A percentile compares a stretch with the other conserved stretches of the same genome.
phyloP scores from a whole-genome alignment of 345 rosid species.

The Durio zibethinus region DNA sequence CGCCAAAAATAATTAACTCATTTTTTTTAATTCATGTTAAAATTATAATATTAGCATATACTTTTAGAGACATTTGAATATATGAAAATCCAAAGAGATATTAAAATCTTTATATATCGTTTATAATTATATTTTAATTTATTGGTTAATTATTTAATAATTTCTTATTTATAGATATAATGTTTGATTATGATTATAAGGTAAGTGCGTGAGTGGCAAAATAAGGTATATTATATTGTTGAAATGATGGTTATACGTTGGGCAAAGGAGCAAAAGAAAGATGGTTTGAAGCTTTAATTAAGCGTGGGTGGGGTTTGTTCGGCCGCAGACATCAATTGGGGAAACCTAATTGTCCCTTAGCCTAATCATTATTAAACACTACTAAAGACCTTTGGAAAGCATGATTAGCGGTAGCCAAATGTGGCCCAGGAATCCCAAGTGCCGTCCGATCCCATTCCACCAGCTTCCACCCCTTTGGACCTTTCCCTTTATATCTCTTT shows the following conservation, averaged over 20 bases:
- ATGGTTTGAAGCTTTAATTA: not conserved
- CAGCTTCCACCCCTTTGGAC: not conserved
- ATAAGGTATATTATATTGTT: not conserved
- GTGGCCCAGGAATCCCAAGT: slow-evolving; percentile 1
- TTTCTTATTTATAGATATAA: no score
- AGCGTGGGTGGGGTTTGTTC: not conserved
- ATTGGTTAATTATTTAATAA: no score
- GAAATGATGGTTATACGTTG: not conserved
- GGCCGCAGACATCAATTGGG: no score
- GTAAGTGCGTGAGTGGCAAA: not conserved
- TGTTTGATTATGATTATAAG: not conserved
- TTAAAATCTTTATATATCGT: no score
- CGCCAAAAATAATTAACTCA: no score
- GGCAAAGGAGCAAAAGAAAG: no score
- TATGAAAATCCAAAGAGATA: no score
- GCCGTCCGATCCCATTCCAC: not conserved
- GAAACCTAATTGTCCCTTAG: not conserved
- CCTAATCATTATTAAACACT: slow-evolving; percentile 7
- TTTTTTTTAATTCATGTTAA: no score
- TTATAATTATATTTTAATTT: no score
- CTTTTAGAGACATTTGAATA: no score
- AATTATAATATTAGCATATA: no score
- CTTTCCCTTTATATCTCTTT: no score
- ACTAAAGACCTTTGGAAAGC: not conserved
- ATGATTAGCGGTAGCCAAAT: slow-evolving; percentile 11